Base-by-base conservation (phyloP, 1,139 yeast species). In the Suzukiozyma palmioleophila region DNA sequence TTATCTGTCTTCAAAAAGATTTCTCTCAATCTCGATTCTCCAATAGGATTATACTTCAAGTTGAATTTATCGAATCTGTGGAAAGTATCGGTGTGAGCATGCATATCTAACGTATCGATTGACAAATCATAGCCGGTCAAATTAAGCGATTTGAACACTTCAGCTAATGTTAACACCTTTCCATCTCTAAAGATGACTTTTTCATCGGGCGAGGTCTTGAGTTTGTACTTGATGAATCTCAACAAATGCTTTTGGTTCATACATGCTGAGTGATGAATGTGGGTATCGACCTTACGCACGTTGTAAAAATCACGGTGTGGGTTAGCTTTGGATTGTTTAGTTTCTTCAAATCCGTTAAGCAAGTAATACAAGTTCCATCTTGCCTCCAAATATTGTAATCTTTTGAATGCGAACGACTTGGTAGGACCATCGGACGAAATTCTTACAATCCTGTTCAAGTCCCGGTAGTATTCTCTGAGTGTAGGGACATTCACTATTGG, bases 251-350 rank as follows among this genome's bases (percentile, higher is more conserved):
- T 94, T 62, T 94, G 98, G 57, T 94, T 94, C 98, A 92, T 92
- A 61, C 97, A 90, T 8, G 99, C 99, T 11, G 96, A 86, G 61
- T 94, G 98, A 61, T 94, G 99, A 54, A 94, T 96, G 71, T 94
- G 99, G 11, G 98, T 94, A 57, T 94, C 99, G 33, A 94, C 99
- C 60, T 94, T 94, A 69, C 98, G 81, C 37, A 94, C 98, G 56
- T 94, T 94, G 66, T 94, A 94, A 56, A 94, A 94, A 63, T 94
- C 99, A 60, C 98, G 80, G 60, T 92, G 99, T 3, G 97, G 97
- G 47, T 87, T 71, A 28, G 61, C 56, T 44, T 85, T 47, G 13
- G 95, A 83, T 48, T 86, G 94, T 18, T 92, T 81, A 13, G 83
- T 84, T 60, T 94, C 99, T 56, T 88, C 95, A 58, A 87, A 90